These are phyloP conservation scores for Fraxinus quadrangulata DNA, from an alignment of 257 asterid genomes.

Conservation along the genomic window DNA sequence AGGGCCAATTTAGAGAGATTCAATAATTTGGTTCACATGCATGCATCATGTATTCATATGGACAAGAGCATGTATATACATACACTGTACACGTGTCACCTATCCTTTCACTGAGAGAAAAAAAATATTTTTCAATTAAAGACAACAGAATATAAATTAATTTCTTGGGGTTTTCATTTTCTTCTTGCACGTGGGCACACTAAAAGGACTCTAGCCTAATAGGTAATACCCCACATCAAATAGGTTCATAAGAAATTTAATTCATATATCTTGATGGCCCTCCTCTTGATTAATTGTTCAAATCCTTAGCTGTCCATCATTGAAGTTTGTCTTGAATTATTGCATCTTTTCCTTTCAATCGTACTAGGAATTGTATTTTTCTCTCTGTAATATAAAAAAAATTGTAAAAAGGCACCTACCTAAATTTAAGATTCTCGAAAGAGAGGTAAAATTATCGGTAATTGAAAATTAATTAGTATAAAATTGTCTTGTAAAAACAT, in stretches of 20 bases:
- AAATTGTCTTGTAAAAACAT: background rate
- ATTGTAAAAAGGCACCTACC: background rate
- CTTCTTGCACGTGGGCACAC: slow-evolving; percentile 62
- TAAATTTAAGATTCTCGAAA: background rate
- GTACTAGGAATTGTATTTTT: background rate
- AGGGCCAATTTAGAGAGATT: slow-evolving; percentile 42
- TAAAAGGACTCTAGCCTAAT: slow-evolving; percentile 31
- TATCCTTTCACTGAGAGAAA: slow-evolving; percentile 17
- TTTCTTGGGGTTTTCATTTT: slow-evolving; percentile 31
- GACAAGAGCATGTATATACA: slow-evolving; percentile 15
- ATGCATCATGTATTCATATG: slow-evolving; percentile 21
- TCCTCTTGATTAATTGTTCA: slow-evolving; percentile 27
- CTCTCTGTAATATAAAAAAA: background rate
- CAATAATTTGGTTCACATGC: slow-evolving; percentile 66
- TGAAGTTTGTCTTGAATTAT: slow-evolving; percentile 35
- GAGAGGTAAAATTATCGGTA: background rate
- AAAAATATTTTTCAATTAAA: background rate
- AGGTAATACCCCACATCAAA: slow-evolving; percentile 39
- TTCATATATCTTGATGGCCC: slow-evolving; percentile 31
- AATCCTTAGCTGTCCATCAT: slow-evolving; percentile 33
- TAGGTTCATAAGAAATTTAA: slow-evolving; percentile 31
- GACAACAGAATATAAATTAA: slow-evolving; percentile 30
- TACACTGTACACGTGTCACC: slow-evolving; percentile 27
- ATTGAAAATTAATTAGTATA: background rate
- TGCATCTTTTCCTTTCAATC: slow-evolving; percentile 19